Conservation (phyloP, 208 protist genomes). For the Crithidia acanthocephali region DNA sequence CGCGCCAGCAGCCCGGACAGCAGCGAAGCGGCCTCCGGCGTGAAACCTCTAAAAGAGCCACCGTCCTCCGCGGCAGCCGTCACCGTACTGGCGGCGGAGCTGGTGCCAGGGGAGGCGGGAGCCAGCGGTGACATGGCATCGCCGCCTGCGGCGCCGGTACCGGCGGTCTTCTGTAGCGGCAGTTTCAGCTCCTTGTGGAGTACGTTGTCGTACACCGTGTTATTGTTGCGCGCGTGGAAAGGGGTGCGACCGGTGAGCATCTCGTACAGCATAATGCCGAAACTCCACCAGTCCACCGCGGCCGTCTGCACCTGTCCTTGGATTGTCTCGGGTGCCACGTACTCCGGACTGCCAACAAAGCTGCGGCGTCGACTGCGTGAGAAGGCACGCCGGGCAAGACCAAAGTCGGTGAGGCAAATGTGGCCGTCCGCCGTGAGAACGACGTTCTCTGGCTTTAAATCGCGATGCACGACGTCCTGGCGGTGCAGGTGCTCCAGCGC, state of each 20-base stretch:
- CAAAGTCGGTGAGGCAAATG: slow-evolving; percentile 88
- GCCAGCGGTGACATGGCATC: neutral
- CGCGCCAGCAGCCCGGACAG: slow-evolving; percentile 61
- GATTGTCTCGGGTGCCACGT: slow-evolving; percentile 94
- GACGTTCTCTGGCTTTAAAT: slow-evolving; percentile 93
- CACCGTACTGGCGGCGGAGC: neutral
- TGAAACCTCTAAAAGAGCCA: slow-evolving; percentile 42
- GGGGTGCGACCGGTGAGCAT: slow-evolving; percentile 92
- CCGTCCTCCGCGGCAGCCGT: neutral
- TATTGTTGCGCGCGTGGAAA: slow-evolving; percentile 91
- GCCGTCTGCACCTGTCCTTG: slow-evolving; percentile 88
- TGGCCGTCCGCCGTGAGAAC: slow-evolving; percentile 86
- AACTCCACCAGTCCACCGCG: slow-evolving; percentile 97
- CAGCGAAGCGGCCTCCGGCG: slow-evolving; percentile 62
- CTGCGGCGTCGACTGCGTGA: slow-evolving; percentile 67
- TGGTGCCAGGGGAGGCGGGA: neutral
- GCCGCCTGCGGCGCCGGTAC: neutral
- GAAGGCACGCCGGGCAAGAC: slow-evolving; percentile 81
- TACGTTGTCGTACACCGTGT: slow-evolving; percentile 82
- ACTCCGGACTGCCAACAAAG: slow-evolving; percentile 92
- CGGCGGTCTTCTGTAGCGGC: slow-evolving; percentile 20
- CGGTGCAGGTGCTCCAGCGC: slow-evolving; percentile 91
- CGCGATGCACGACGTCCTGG: slow-evolving; percentile 85
- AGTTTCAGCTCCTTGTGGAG: slow-evolving; percentile 57
- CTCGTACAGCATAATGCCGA: slow-evolving; percentile 96